These are phyloP conservation scores for Diaporthe citri DNA, from an alignment of 2,329 filamentous ascomycete species.

Conservation along the genomic window DNA sequence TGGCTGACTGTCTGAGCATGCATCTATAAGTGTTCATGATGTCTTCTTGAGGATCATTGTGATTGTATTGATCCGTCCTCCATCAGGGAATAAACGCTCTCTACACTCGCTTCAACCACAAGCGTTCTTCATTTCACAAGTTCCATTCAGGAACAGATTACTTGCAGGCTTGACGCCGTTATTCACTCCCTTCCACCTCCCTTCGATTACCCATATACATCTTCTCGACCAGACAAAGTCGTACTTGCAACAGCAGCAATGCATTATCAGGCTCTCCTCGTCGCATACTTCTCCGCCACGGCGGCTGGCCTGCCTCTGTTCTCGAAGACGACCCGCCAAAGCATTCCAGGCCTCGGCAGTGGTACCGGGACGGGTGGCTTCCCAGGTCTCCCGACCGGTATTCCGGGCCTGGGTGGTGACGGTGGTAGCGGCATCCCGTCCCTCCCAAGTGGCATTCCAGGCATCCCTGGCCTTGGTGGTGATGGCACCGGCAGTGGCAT, in stretches of 20 bases:
- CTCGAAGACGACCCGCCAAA: background rate
- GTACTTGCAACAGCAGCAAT: background rate
- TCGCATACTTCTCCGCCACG: conserved; percentile 27
- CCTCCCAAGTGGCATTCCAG: background rate
- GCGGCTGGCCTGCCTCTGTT: conserved; percentile 5
- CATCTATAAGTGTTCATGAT: conserved; percentile 17
- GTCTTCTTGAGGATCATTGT: background rate
- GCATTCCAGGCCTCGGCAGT: conserved; percentile 14
- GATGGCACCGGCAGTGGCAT: background rate
- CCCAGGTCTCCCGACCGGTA: background rate
- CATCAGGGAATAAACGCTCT: background rate
- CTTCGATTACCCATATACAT: background rate
- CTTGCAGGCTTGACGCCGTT: conserved; percentile 27
- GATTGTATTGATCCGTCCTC: background rate
- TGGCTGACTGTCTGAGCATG: background rate
- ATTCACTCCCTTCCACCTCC: background rate
- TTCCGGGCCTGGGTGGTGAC: background rate
- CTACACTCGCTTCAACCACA: background rate
- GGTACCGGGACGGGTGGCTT: background rate
- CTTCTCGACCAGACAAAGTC: background rate
- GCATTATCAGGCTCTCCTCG: conserved; percentile 24
- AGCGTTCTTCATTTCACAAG: background rate
- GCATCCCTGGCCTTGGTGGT: background rate
- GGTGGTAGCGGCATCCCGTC: background rate
- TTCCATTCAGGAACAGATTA: background rate